Conservation (phyloP, 2,329 filamentous ascomycete species). For the Pseudogymnoascus pannorum region DNA sequence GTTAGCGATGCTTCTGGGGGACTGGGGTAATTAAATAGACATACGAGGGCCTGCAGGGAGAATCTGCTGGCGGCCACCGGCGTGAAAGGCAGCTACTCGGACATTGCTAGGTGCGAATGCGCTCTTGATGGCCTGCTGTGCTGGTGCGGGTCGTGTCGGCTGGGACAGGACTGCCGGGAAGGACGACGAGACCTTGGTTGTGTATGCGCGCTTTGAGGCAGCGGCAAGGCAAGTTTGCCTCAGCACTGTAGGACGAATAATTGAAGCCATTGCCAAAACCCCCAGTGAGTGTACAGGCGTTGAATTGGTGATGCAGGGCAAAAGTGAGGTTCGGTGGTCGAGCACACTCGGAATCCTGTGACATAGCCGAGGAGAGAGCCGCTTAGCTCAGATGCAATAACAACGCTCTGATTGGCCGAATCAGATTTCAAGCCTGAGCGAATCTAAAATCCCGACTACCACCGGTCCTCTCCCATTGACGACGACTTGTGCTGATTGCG, state of each 20-base stretch:
- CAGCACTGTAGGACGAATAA: constrained; percentile 42
- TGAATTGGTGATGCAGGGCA: background rate
- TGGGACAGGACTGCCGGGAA: constrained; percentile 28
- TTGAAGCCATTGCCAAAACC: constrained; percentile 39
- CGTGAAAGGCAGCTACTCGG: constrained; percentile 76
- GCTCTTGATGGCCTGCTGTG: constrained; percentile 21
- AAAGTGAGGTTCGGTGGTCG: constrained; percentile 5
- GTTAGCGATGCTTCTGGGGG: constrained; percentile 35
- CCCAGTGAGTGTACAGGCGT: constrained; percentile 4
- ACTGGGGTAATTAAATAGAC: constrained; percentile 30
- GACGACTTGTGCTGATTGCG: constrained; percentile 10
- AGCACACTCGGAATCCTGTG: constrained; percentile 5
- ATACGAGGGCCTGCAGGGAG: constrained; percentile 81
- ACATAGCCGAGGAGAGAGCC: constrained; percentile 7
- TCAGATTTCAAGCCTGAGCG: constrained; percentile 16
- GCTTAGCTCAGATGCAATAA: background rate
- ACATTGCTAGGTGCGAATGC: constrained; percentile 35
- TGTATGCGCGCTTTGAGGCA: constrained; percentile 37
- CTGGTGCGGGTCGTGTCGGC: constrained; percentile 22
- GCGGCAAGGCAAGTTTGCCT: constrained; percentile 38
- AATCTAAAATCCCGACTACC: constrained; percentile 12
- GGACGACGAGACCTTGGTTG: constrained; percentile 30
- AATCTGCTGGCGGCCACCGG: constrained; percentile 65
- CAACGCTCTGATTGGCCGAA: constrained; percentile 16
- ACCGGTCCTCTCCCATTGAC: constrained; percentile 10